Conservation (phyloP, 129 eudicot genomes). For the Artemisia tridentata region DNA sequence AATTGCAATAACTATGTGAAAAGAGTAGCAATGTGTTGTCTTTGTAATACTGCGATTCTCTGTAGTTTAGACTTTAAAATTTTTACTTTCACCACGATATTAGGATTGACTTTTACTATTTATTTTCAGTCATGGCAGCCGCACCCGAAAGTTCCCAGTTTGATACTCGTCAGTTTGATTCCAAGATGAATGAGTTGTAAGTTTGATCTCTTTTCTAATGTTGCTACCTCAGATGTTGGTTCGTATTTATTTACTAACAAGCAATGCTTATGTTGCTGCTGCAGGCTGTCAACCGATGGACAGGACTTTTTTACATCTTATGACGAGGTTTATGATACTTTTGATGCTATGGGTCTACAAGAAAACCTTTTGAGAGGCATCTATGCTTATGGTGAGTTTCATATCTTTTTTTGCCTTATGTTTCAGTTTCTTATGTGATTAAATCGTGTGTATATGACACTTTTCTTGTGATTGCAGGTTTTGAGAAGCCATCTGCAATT, state of each 20-base stretch:
- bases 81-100: too few relatives aligned
- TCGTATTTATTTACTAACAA: not conserved
- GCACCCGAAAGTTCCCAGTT: slow-evolving; percentile 66
- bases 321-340: slow-evolving; percentile 58
- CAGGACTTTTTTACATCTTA: slow-evolving; percentile 60
- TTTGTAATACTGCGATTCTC: too few relatives aligned
- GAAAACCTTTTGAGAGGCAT: slow-evolving; percentile 66
- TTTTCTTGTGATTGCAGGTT: slow-evolving; percentile 29
- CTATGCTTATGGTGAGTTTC: slow-evolving; percentile 49
- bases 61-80: too few relatives aligned
- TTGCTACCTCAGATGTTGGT: not conserved
- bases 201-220: slow-evolving; percentile 5
- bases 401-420: not conserved
- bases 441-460: too few relatives aligned
- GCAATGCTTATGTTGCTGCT: not conserved
- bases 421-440: not conserved
- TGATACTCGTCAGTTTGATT: slow-evolving; percentile 52
- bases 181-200: slow-evolving; percentile 61
- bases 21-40: too few relatives aligned
- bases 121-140: slow-evolving; percentile 46
- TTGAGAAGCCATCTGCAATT: slow-evolving; percentile 60
- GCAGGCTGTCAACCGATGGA: slow-evolving; percentile 48
- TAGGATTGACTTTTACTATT: too few relatives aligned
- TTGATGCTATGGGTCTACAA: slow-evolving; percentile 58
- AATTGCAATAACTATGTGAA: too few relatives aligned